A percentile compares a stretch with the other conserved stretches of the same genome.
Evolutionary conservation across 2,329 filamentous ascomycete species (phyloP).

Genomic region (Ceratocystis diversiconidia): DNA sequence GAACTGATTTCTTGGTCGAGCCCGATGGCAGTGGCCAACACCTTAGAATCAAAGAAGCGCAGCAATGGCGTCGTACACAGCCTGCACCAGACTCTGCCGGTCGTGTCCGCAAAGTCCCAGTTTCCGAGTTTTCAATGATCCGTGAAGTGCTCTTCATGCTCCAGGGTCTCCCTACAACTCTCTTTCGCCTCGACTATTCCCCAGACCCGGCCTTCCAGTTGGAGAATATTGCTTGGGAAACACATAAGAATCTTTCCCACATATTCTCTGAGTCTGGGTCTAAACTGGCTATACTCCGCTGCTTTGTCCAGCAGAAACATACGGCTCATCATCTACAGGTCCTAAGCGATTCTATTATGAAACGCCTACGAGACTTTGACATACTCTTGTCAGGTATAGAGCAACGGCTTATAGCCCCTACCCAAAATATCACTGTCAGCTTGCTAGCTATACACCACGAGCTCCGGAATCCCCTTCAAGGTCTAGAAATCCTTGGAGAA

Average conservation of each 20-base stretch:
- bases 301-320: slow-evolving; percentile 32
- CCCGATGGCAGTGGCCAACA: slow-evolving; percentile 25
- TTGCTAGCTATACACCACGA: slow-evolving; percentile 47
- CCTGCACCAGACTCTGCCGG: slow-evolving; percentile 26
- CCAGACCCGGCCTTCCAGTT: slow-evolving; percentile 33
- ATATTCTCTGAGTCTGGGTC: slow-evolving; percentile 35
- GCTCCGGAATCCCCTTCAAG: slow-evolving; percentile 37
- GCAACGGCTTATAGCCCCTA: slow-evolving; percentile 40
- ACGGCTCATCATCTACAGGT: slow-evolving; percentile 51
- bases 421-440: slow-evolving; percentile 46
- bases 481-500: slow-evolving; percentile 45
- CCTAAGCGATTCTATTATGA: slow-evolving; percentile 50
- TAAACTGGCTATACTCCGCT: slow-evolving; percentile 33
- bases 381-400: slow-evolving; percentile 44
- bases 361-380: slow-evolving; percentile 45
- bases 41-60: slow-evolving; percentile 24
- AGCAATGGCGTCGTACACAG: slow-evolving; percentile 27
- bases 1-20: slow-evolving; percentile 26
- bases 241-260: slow-evolving; percentile 34
- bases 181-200: slow-evolving; percentile 42
- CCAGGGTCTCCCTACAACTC: slow-evolving; percentile 56
- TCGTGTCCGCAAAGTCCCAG: slow-evolving; percentile 28
- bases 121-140: slow-evolving; percentile 59
- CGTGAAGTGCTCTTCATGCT: slow-evolving; percentile 79
- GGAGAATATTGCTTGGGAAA: slow-evolving; percentile 34